Evolutionary conservation across 345 rosid genomes (phyloP).

Genomic region (Eucalyptus pauciflora): DNA sequence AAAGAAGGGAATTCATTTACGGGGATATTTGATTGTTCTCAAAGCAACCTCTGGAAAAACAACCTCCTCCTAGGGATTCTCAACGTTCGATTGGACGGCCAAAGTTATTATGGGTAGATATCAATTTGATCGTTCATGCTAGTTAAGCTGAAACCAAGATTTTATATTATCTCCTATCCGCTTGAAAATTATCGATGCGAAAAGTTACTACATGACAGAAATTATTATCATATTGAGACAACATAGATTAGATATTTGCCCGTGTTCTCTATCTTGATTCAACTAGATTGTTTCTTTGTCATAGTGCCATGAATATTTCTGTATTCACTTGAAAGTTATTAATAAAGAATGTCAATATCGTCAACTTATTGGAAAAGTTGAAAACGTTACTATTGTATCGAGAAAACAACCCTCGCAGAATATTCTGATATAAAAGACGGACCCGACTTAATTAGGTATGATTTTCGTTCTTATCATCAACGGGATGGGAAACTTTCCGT

Average conservation of each 20-base stretch:
- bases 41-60: conserved; percentile 36
- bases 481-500: not conserved
- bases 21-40: conserved; percentile 26
- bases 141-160: not conserved
- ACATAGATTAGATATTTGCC: not conserved
- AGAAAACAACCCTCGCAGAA: not conserved
- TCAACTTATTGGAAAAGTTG: not conserved
- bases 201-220: not conserved
- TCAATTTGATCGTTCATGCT: not conserved
- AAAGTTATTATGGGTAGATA: not conserved
- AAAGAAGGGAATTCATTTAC: not conserved
- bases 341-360: not conserved
- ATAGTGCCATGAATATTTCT: not conserved
- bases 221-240: not conserved
- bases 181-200: not conserved
- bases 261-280: not conserved
- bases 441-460: not conserved
- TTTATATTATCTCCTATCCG: rapidly evolving
- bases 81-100: conserved; percentile 17
- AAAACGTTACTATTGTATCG: not conserved
- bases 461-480: not conserved
- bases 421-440: not conserved
- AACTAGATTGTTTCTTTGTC: not conserved
- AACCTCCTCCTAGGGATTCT: conserved; percentile 29
- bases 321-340: not conserved